phyloP scores from a whole-genome alignment of 1,139 yeast species.

The Candida smagusa region DNA sequence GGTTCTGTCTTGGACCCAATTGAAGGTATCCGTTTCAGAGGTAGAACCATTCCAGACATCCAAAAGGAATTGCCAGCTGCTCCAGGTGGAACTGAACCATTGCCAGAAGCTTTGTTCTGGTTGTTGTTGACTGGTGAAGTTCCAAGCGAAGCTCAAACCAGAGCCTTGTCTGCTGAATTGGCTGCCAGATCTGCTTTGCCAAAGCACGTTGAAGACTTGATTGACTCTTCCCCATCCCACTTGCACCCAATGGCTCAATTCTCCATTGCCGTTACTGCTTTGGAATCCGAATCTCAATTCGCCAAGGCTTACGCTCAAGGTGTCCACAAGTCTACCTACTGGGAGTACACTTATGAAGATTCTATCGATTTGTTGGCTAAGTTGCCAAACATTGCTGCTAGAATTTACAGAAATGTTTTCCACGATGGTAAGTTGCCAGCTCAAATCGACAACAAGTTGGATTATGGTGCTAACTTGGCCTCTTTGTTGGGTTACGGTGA shows the following conservation, averaged over 20 bases:
- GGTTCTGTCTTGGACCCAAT: conserved; percentile 97
- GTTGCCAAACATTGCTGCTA: conserved; percentile 89
- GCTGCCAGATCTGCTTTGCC: conserved; percentile 86
- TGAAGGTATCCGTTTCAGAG: conserved; percentile 98
- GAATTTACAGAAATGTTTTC: conserved; percentile 88
- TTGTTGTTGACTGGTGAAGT: conserved; percentile 86
- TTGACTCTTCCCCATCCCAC: conserved; percentile 79
- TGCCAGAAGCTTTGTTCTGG: conserved; percentile 94
- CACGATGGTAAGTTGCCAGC: conserved; percentile 78
- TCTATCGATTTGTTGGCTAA: conserved; percentile 84
- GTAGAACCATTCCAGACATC: conserved; percentile 94
- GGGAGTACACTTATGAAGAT: conserved; percentile 93
- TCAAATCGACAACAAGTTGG: conserved; percentile 64
- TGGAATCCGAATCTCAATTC: conserved; percentile 86
- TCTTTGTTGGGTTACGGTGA: conserved; percentile 77
- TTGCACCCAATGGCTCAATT: conserved; percentile 98
- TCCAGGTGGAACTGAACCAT: conserved; percentile 79
- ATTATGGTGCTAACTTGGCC: conserved; percentile 91
- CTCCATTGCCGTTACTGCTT: conserved; percentile 87
- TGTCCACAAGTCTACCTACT: conserved; percentile 81
- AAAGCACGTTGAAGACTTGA: conserved; percentile 76
- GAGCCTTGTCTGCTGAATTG: conserved; percentile 73
- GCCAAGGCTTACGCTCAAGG: conserved; percentile 91
- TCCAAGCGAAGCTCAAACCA: conserved; percentile 75
- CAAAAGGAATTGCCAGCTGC: conserved; percentile 92